Conservation (phyloP, 2,329 filamentous ascomycete genomes). For the Blastomyces emzantsi region DNA sequence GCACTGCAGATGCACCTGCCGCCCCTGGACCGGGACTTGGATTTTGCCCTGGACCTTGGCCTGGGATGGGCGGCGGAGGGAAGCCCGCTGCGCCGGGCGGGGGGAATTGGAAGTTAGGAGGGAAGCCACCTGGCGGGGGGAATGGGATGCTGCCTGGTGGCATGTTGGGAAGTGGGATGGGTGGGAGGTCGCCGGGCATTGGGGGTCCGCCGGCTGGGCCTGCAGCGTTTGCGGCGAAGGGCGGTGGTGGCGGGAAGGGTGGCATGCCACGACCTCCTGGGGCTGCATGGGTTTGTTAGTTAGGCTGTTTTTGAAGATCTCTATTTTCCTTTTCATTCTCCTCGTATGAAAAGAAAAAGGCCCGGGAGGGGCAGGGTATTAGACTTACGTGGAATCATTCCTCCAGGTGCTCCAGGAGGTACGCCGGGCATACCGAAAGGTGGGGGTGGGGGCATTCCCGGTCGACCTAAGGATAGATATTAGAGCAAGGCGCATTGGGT, state of each 20-base stretch:
- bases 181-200: slow-evolving; percentile 29
- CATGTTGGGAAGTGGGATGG: slow-evolving; percentile 30
- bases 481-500: not conserved
- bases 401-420: slow-evolving; percentile 30
- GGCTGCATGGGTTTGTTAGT: slow-evolving; percentile 30
- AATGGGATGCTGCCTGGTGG: slow-evolving; percentile 38
- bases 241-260: slow-evolving; percentile 45
- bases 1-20: slow-evolving; percentile 18
- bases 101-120: slow-evolving; percentile 46
- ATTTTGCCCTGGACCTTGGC: slow-evolving; percentile 21
- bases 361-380: too few relatives aligned
- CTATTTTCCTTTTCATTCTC: not conserved
- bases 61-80: slow-evolving; percentile 22
- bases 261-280: slow-evolving; percentile 47
- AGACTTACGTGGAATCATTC: slow-evolving; percentile 47
- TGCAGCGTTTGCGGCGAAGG: slow-evolving; percentile 22
- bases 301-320: not conserved
- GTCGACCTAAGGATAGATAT: slow-evolving; percentile 23
- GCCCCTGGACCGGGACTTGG: slow-evolving; percentile 22
- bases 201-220: slow-evolving; percentile 29
- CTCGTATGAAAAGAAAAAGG: not conserved
- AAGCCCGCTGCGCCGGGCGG: slow-evolving; percentile 25
- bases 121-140: slow-evolving; percentile 32
- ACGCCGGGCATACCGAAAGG: slow-evolving; percentile 48
- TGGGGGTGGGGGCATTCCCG: slow-evolving; percentile 44